Evolutionary conservation across 2,329 filamentous ascomycete species (phyloP).

Genomic region (Monosporascus sp.): DNA sequence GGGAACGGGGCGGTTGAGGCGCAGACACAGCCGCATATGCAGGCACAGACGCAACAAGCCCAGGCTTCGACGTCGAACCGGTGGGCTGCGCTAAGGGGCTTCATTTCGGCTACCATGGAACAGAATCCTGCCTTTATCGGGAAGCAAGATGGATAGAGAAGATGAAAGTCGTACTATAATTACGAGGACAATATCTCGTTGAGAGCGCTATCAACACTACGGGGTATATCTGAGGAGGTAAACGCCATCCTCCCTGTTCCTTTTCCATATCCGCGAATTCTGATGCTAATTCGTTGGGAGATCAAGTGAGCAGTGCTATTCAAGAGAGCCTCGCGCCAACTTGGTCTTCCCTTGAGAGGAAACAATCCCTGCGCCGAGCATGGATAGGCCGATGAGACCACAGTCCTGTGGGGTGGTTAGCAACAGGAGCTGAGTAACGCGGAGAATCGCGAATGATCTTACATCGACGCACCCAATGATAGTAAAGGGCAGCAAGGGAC

Average conservation of each 20-base stretch:
- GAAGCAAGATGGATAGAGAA: slow-evolving; percentile 19
- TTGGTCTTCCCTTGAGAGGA: not conserved
- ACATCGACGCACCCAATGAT: slow-evolving; percentile 2
- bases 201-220: not conserved
- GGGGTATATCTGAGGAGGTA: not conserved
- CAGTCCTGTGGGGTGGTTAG: slow-evolving; percentile 1
- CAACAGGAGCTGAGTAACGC: not conserved
- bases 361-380: not conserved
- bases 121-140: slow-evolving; percentile 70
- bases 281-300: not conserved
- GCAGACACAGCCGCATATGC: slow-evolving; percentile 9
- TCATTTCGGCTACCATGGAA: slow-evolving; percentile 85
- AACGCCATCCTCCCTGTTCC: not conserved
- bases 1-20: not conserved
- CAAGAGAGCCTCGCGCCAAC: not conserved
- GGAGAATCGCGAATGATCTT: not conserved
- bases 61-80: slow-evolving; percentile 46
- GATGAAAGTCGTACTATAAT: not conserved
- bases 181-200: not conserved
- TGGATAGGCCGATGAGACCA: slow-evolving; percentile 1
- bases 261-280: not conserved
- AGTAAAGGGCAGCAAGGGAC: not conserved
- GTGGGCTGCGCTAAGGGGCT: slow-evolving; percentile 77
- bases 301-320: not conserved
- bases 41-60: slow-evolving; percentile 8